Conservation (phyloP, 2,329 filamentous ascomycete genomes). For the Neofusicoccum sp. region DNA sequence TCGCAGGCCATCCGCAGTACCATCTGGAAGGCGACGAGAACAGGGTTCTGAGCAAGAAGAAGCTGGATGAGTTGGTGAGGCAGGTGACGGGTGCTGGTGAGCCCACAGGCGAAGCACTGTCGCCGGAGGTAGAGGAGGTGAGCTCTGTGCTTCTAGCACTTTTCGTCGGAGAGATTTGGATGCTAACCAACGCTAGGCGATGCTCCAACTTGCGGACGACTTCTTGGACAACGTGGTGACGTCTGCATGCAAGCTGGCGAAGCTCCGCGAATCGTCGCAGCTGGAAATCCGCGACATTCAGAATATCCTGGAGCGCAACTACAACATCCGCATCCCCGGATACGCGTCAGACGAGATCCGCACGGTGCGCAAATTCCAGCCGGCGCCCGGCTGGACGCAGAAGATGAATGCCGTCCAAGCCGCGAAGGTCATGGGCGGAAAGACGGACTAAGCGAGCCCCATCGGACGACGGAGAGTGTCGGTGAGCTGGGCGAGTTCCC, state of each 20-base stretch:
- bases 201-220: conserved; percentile 86
- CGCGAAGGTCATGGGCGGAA: conserved; percentile 69
- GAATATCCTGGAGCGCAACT: conserved; percentile 62
- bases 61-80: conserved; percentile 90
- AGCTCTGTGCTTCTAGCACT: conserved; percentile 28
- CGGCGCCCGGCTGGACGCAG: conserved; percentile 84
- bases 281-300: conserved; percentile 76
- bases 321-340: conserved; percentile 81
- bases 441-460: conserved; percentile 34
- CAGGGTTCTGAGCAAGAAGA: conserved; percentile 95
- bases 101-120: conserved; percentile 74
- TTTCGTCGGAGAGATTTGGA: background rate
- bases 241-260: conserved; percentile 85
- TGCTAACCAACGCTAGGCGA: conserved; percentile 36
- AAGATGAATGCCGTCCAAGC: conserved; percentile 98
- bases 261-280: conserved; percentile 86
- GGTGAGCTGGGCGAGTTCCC: background rate
- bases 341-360: conserved; percentile 93
- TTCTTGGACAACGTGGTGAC: conserved; percentile 93
- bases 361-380: conserved; percentile 91
- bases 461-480: background rate
- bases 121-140: conserved; percentile 95
- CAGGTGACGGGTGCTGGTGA: conserved; percentile 87
- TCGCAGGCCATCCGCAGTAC: conserved; percentile 79
- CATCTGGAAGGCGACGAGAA: conserved; percentile 91